Conservation (phyloP, 371 early-diverging fungal species). For the Actinomortierella wolfii region DNA sequence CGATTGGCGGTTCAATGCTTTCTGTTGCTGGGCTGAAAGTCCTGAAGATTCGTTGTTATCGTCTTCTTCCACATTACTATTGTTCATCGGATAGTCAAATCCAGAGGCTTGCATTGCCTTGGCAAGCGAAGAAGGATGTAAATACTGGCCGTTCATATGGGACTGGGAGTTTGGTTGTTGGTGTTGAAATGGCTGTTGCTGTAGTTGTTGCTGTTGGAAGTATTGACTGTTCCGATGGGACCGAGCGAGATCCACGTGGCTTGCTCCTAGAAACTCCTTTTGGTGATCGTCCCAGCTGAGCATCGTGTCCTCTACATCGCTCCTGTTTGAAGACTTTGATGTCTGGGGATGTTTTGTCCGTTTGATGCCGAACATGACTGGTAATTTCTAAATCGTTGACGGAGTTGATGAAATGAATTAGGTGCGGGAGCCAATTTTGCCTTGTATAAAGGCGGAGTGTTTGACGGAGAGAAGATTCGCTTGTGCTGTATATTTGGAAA, state of each 20-base stretch:
- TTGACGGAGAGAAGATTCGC: not conserved
- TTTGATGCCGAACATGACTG: slow-evolving; percentile 17
- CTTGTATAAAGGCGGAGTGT: not conserved
- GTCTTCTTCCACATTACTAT: slow-evolving; percentile 3
- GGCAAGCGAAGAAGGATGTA: too few species aligned
- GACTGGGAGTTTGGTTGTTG: too few species aligned
- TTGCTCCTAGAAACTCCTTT: slow-evolving; percentile 13
- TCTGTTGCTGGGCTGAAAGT: slow-evolving; percentile 12
- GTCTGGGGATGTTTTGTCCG: slow-evolving; percentile 8
- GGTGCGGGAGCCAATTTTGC: not conserved
- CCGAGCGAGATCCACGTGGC: not conserved
- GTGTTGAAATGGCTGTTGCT: too few species aligned
- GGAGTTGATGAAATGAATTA: slow-evolving; percentile 1
- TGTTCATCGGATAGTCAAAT: slow-evolving; percentile 29
- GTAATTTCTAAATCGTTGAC: not conserved
- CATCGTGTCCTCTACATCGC: slow-evolving; percentile 14
- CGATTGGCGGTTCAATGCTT: slow-evolving; percentile 12
- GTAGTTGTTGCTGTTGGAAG: not conserved
- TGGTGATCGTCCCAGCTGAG: slow-evolving; percentile 43
- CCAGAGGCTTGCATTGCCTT: slow-evolving; percentile 2
- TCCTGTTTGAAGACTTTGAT: slow-evolving; percentile 3
- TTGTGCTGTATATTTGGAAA: not conserved
- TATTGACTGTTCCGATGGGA: slow-evolving; percentile 1
- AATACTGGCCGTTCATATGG: too few species aligned
- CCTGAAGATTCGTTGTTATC: slow-evolving; percentile 20